A percentile compares a stretch with the other conserved stretches of the same genome.
These are phyloP conservation scores for Pseudoscleropodium purum DNA, from an alignment of 225 moss, liverwort and hornwort species.

Conservation along the genomic window DNA sequence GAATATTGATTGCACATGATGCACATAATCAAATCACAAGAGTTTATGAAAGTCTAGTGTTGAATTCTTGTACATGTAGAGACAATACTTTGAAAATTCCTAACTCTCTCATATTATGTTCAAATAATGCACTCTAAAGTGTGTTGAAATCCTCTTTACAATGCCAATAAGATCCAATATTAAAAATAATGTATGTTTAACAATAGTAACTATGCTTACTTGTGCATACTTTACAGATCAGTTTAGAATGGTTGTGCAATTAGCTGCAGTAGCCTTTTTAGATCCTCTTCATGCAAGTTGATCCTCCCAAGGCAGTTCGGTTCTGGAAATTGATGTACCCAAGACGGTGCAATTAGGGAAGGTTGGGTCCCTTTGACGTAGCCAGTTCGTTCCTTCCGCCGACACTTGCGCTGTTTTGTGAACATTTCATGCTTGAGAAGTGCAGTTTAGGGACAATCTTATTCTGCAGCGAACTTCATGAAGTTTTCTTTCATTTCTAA, in stretches of 20 bases:
- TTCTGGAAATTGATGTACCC: not conserved
- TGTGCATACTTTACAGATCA: not conserved
- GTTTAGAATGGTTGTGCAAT: not conserved
- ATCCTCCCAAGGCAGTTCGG: not conserved
- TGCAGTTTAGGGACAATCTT: not conserved
- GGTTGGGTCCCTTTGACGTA: not conserved
- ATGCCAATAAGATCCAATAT: too few species aligned
- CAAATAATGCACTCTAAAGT: not conserved
- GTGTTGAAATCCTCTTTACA: accelerated
- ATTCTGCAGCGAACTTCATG: not conserved
- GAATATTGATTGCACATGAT: not conserved
- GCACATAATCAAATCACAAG: not conserved
- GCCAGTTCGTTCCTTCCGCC: not conserved
- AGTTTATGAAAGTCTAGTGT: not conserved
- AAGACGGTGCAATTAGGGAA: not conserved
- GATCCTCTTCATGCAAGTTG: not conserved
- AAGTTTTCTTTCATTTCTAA: not conserved
- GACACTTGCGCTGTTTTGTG: not conserved
- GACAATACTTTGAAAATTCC: not conserved
- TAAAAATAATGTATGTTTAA: not conserved
- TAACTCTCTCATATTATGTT: not conserved
- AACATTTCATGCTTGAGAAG: not conserved
- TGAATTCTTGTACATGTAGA: not conserved
- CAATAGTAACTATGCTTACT: not conserved
- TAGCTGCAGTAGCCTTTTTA: not conserved